Conservation (phyloP, 768 basidiomycete genomes). For the Lactarius sp. region DNA sequence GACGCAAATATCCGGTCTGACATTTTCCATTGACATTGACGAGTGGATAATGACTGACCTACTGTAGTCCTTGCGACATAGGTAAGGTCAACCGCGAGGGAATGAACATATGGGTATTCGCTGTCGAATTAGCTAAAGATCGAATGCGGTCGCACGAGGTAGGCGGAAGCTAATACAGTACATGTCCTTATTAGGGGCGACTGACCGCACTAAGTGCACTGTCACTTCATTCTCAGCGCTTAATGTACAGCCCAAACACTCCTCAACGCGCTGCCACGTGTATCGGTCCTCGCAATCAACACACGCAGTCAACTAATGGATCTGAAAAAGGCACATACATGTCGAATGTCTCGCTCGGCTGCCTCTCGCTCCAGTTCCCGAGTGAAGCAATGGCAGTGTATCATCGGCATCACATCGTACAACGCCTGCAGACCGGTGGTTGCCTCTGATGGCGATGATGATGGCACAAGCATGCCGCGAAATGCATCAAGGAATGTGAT, state of each 20-base stretch:
- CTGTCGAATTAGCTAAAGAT: neutral
- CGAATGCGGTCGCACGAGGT: slow-evolving; percentile 43
- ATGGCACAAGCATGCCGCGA: slow-evolving; percentile 55
- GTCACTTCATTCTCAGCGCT: slow-evolving; percentile 42
- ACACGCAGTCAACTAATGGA: slow-evolving; percentile 8
- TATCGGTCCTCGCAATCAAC: slow-evolving; percentile 4
- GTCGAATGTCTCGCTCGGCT: slow-evolving; percentile 72
- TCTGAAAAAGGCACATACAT: slow-evolving; percentile 47
- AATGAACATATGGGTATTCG: neutral
- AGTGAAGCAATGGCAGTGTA: slow-evolving; percentile 97
- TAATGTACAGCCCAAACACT: slow-evolving; percentile 53
- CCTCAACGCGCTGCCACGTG: slow-evolving; percentile 59
- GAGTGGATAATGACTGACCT: neutral
- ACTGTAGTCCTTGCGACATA: neutral
- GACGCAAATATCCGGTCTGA: neutral
- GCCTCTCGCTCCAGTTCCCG: slow-evolving; percentile 64
- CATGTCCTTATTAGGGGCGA: slow-evolving; percentile 97
- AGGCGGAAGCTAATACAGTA: slow-evolving; percentile 90
- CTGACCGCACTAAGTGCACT: slow-evolving; percentile 80
- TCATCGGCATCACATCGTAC: slow-evolving; percentile 63
- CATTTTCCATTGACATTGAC: neutral
- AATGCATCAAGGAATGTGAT: slow-evolving; percentile 88
- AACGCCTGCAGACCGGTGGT: slow-evolving; percentile 38
- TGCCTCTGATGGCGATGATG: slow-evolving; percentile 34
- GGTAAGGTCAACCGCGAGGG: slow-evolving; percentile 3